Conservation (phyloP, 2,329 filamentous ascomycete species). For the Diaporthe citrichinensis region DNA sequence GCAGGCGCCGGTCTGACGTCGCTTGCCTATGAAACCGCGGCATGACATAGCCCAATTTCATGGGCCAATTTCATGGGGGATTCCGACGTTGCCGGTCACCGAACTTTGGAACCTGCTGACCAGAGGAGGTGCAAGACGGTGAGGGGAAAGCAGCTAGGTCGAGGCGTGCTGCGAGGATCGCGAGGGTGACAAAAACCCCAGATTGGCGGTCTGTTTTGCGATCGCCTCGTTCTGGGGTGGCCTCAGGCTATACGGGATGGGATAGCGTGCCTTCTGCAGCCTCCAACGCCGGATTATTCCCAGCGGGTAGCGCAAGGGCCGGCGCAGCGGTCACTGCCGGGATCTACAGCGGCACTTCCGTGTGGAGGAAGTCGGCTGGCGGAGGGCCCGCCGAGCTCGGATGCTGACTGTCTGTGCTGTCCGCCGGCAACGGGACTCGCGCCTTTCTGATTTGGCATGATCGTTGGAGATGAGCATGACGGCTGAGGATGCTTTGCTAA, state of each 20-base stretch:
- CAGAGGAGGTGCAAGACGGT: neutral
- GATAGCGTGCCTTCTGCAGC: slow-evolving; percentile 5
- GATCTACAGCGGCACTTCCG: slow-evolving; percentile 30
- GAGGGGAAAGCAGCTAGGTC: slow-evolving; percentile 5
- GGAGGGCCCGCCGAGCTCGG: slow-evolving; percentile 21
- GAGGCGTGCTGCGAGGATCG: neutral
- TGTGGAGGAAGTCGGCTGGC: slow-evolving; percentile 2
- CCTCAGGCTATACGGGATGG: neutral
- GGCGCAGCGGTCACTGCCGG: slow-evolving; percentile 18
- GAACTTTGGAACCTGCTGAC: neutral
- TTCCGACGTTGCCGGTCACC: slow-evolving; percentile 21
- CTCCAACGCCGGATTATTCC: slow-evolving; percentile 19
- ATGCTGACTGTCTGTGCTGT: neutral
- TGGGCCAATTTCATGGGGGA: no score
- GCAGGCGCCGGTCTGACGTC: slow-evolving; percentile 27
- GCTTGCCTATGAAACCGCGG: slow-evolving; percentile 17
- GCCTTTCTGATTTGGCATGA: neutral
- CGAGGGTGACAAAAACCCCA: slow-evolving; percentile 15
- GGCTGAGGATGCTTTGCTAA: neutral
- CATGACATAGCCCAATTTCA: slow-evolving; percentile 1
- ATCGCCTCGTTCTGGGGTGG: slow-evolving; percentile 11
- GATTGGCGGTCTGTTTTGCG: slow-evolving; percentile 29
- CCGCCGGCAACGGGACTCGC: neutral
- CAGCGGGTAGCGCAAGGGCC: slow-evolving; percentile 14
- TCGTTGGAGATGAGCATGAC: slow-evolving; percentile 6